A percentile compares a stretch with the other conserved stretches of the same genome.
These are phyloP conservation scores for Globisporangium cylindrosporum DNA, from an alignment of 352 stramenopile species.

Conservation along the genomic window DNA sequence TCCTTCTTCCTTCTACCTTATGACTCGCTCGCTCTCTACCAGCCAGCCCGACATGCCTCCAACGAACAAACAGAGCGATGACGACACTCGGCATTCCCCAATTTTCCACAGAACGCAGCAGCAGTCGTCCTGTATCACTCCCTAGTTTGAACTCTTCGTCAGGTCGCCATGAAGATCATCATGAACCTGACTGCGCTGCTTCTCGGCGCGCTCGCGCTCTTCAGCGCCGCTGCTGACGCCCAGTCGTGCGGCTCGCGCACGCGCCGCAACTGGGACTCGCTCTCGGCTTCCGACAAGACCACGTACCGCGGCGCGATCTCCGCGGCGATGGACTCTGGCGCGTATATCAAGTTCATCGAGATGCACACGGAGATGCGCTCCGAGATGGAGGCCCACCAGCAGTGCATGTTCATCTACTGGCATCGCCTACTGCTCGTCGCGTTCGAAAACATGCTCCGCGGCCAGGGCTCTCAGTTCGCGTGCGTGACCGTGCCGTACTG, in stretches of 20 bases:
- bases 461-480: slow-evolving; percentile 27
- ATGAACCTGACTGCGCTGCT: not conserved
- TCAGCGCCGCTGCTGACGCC: not conserved
- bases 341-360: slow-evolving; percentile 20
- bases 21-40: not conserved
- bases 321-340: slow-evolving; percentile 24
- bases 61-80: not conserved
- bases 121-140: not conserved
- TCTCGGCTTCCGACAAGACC: not conserved
- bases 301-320: slow-evolving; percentile 13
- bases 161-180: not conserved
- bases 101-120: not conserved
- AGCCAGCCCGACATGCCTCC: not conserved
- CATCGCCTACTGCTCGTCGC: slow-evolving; percentile 45
- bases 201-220: not conserved
- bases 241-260: not conserved
- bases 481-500: slow-evolving; percentile 47
- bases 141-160: not conserved
- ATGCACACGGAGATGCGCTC: slow-evolving; percentile 7
- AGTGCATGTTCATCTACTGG: slow-evolving; percentile 53
- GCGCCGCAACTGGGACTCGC: not conserved
- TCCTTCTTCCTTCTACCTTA: not conserved
- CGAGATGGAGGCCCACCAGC: slow-evolving; percentile 29
- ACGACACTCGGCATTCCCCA: not conserved
- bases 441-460: slow-evolving; percentile 57